Conservation (phyloP, 805 yeast species). For the Barnettozyma salicaria region DNA sequence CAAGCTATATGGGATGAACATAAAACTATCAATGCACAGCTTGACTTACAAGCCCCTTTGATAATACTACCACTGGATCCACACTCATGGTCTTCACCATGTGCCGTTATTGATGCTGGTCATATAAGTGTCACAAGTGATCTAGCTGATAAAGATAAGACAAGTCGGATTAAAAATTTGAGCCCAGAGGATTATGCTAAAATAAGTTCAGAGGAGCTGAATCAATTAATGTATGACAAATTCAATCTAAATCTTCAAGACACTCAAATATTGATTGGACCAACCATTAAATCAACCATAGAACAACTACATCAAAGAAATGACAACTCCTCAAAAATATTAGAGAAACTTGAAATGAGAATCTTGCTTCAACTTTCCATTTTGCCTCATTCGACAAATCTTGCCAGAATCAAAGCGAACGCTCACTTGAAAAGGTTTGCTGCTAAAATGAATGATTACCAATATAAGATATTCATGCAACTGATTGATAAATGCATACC, state of each 20-base stretch:
- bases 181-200: constrained; percentile 66
- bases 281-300: constrained; percentile 71
- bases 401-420: constrained; percentile 66
- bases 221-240: constrained; percentile 80
- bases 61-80: constrained; percentile 83
- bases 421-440: constrained; percentile 72
- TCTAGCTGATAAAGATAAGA: constrained; percentile 60
- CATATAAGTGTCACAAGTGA: constrained; percentile 82
- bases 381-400: constrained; percentile 67
- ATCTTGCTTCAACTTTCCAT: constrained; percentile 78
- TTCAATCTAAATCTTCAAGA: constrained; percentile 72
- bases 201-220: constrained; percentile 26
- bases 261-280: constrained; percentile 85
- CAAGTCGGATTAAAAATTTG: constrained; percentile 64
- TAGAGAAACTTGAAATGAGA: constrained; percentile 72
- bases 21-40: constrained; percentile 75
- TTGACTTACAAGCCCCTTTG: constrained; percentile 92
- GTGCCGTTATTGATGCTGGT: constrained; percentile 92
- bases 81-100: constrained; percentile 73
- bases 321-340: constrained; percentile 44
- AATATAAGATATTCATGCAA: constrained; percentile 82
- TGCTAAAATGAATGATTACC: constrained; percentile 77
- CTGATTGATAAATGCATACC: constrained; percentile 70
- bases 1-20: constrained; percentile 94
- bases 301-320: constrained; percentile 52